Base-by-base conservation (phyloP, 1,284 basidiomycete genomes). In the Microbotryomycetes sp. region DNA sequence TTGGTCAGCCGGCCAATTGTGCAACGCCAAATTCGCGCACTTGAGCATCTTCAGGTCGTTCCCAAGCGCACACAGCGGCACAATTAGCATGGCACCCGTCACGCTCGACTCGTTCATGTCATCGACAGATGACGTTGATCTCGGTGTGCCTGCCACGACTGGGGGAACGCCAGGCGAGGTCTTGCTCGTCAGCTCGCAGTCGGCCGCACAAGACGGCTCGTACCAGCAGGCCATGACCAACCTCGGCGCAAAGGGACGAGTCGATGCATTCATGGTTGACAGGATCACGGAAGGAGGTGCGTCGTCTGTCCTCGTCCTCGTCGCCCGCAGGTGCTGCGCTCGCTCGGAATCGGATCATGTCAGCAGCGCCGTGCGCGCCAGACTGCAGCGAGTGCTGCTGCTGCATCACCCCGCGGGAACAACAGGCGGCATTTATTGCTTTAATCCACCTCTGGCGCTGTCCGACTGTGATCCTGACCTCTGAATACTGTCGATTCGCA, bases 181-280 rank as follows among this genome's bases (percentile, higher is more conserved):
- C 28, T 51, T 68, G 18, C 59, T 68, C 46, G 54, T 68, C 45
- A 49, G 61, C 0, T 60, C 64, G 11, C 67, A 68, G 35, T 21
- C 55, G n/a, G 61, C 67, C 1, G 67, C 67, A 1, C 55, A 54
- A 24, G 67, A 68, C 27, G 67, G 67, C 3, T 64, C 64, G 31
- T 68, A 68, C 54, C 67, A 68, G 54, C 45, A 52, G 5, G 57
- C 66, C 49, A 57, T 66, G n/a, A 56, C 49, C 29, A 41, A 58
- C 48, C 57, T 68, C 5, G 24, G 30, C 1, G 23, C 24, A n/a
- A 52, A 54, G 41, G 64, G 64, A 13, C 47, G 61, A 50, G 64
- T 60, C 21, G 67, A 68, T 54, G 58, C 58, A 60, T 62, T 66
- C 54, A 68, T 68, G 67, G 59, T 66, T 13, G 67, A 68, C 54